These are phyloP conservation scores for Penicillium sp. DNA, from an alignment of 2,329 filamentous ascomycete genomes.

Conservation along the genomic window DNA sequence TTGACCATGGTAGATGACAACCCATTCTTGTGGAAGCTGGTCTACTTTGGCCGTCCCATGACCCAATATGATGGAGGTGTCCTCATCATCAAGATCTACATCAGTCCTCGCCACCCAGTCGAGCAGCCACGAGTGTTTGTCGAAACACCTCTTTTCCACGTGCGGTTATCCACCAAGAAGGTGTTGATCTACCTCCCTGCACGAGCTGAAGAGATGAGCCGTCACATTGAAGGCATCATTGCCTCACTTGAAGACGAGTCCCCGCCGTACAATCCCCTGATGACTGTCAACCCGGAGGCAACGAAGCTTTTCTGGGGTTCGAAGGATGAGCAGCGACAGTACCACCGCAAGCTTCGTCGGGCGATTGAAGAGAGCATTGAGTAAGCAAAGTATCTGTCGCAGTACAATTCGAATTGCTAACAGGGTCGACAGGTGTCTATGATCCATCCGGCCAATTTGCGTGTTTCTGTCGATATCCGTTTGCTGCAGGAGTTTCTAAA, in stretches of 20 bases:
- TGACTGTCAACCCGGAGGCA: constrained; percentile 79
- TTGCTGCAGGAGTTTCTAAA: neutral
- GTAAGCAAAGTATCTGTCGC: neutral
- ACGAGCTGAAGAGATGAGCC: constrained; percentile 68
- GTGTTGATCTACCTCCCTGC: constrained; percentile 75
- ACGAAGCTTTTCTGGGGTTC: constrained; percentile 81
- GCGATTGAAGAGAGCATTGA: constrained; percentile 55
- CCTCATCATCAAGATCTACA: constrained; percentile 71
- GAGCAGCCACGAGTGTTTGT: constrained; percentile 81
- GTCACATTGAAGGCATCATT: constrained; percentile 80
- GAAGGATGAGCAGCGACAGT: constrained; percentile 71
- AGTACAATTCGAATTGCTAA: neutral
- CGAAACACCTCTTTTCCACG: constrained; percentile 78
- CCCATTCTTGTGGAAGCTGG: constrained; percentile 82
- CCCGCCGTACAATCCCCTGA: constrained; percentile 84
- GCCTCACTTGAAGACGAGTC: constrained; percentile 78
- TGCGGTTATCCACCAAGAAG: constrained; percentile 74
- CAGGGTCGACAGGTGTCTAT: neutral
- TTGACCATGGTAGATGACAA: constrained; percentile 73
- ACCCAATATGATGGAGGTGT: constrained; percentile 89
- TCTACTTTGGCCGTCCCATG: constrained; percentile 87
- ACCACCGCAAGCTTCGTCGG: constrained; percentile 73
- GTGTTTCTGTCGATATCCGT: too few relatives aligned
- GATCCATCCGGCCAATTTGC: neutral
- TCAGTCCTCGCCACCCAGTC: constrained; percentile 80